Percentiles rank a stretch among this genome's conserved stretches.
These are phyloP conservation scores for Cutaneotrichosporon arboriforme DNA, from an alignment of 1,284 basidiomycete species.

Conservation along the genomic window DNA sequence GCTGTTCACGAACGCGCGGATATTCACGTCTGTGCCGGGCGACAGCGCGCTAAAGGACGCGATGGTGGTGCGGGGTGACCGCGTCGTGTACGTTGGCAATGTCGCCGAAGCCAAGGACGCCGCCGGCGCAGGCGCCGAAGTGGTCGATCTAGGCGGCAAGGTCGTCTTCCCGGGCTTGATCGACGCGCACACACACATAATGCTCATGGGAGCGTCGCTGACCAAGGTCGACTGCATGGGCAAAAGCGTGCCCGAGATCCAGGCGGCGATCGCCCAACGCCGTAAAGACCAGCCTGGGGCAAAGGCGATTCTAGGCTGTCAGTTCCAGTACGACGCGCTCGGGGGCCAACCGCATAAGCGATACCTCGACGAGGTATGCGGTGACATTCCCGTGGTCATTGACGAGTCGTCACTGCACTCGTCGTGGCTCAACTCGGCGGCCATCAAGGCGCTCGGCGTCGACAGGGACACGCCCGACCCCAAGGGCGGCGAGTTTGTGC, in stretches of 20 bases:
- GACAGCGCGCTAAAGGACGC: slow-evolving; percentile 22
- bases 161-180: slow-evolving; percentile 33
- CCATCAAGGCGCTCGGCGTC: slow-evolving; percentile 24
- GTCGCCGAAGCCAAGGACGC: neutral
- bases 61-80: slow-evolving; percentile 19
- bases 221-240: slow-evolving; percentile 21
- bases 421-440: slow-evolving; percentile 30
- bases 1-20: slow-evolving; percentile 25
- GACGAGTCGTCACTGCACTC: slow-evolving; percentile 29
- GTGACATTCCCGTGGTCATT: slow-evolving; percentile 32
- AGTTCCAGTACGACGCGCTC: slow-evolving; percentile 26
- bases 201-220: slow-evolving; percentile 25
- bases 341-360: slow-evolving; percentile 17
- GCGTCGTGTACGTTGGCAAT: slow-evolving; percentile 19
- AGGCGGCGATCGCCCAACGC: slow-evolving; percentile 10
- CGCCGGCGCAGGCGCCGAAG: neutral
- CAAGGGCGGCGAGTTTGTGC: slow-evolving; percentile 27
- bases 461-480: slow-evolving; percentile 19
- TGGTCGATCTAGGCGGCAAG: slow-evolving; percentile 18
- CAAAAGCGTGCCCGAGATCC: slow-evolving; percentile 15
- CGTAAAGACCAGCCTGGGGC: slow-evolving; percentile 11
- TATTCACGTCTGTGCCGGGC: slow-evolving; percentile 23
- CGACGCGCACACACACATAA: slow-evolving; percentile 33
- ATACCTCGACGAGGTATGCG: slow-evolving; percentile 25
- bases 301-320: slow-evolving; percentile 18